These are phyloP conservation scores for Hortiboletus rubellus DNA, from an alignment of 1,284 basidiomycete genomes.

Conservation along the genomic window DNA sequence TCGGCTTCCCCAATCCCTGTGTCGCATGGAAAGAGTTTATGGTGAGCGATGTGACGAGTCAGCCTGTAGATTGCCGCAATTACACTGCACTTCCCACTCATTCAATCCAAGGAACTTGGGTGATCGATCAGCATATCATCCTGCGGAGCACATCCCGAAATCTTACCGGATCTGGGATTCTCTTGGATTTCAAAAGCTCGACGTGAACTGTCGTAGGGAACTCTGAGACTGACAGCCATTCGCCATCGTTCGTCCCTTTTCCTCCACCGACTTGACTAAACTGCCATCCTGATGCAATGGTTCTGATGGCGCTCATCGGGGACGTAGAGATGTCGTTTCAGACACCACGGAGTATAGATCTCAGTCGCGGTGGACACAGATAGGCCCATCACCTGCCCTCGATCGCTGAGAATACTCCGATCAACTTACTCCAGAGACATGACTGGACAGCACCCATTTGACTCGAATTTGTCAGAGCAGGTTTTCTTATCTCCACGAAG, in stretches of 20 bases:
- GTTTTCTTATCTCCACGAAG: neutral
- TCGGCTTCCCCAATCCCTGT: constrained; percentile 84
- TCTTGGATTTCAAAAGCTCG: constrained; percentile 69
- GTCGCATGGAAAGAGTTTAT: constrained; percentile 1
- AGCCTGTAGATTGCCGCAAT: constrained; percentile 6
- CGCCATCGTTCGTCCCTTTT: constrained; percentile 55
- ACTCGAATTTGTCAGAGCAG: neutral
- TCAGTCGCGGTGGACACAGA: neutral
- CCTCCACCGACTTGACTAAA: constrained; percentile 70
- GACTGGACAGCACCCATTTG: too few species aligned
- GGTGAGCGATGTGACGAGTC: constrained; percentile 14
- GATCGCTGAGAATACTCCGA: constrained; percentile 6
- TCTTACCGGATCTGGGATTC: constrained; percentile 79
- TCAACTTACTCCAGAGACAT: neutral
- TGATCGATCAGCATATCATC: constrained; percentile 4
- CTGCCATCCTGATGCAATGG: constrained; percentile 50
- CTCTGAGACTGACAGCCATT: constrained; percentile 62
- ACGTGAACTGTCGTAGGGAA: constrained; percentile 86
- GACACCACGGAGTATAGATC: constrained; percentile 6
- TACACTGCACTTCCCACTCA: constrained; percentile 90
- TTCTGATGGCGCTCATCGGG: constrained; percentile 31
- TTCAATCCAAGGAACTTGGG: constrained; percentile 68
- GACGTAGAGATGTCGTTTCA: neutral
- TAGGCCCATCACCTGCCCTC: constrained; percentile 3
- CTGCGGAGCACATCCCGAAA: constrained; percentile 7